phyloP scores from a whole-genome alignment of 192 early-diverging fungal genomes.

The Backusella luteola region DNA sequence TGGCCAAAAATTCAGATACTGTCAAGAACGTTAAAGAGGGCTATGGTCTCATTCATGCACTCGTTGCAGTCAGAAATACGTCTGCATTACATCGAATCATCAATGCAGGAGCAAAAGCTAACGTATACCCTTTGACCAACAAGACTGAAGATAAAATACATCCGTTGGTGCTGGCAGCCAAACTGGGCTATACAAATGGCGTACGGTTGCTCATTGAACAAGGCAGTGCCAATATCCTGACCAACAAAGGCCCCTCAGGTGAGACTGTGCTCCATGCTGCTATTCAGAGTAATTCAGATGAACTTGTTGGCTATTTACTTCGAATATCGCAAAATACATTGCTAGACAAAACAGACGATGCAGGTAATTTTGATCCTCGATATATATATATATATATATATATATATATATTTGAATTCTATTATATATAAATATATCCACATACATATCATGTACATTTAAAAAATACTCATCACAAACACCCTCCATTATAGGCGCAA shows the following conservation, averaged over 20 bases:
- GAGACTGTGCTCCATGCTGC: conserved; percentile 24
- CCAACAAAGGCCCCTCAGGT: conserved; percentile 2
- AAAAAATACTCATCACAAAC: background rate
- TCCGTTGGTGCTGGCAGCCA: conserved; percentile 27
- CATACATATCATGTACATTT: background rate
- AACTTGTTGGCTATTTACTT: conserved; percentile 20
- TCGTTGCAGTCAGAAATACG: conserved; percentile 23
- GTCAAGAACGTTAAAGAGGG: conserved; percentile 22
- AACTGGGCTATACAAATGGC: conserved; percentile 25
- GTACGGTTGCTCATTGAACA: conserved; percentile 24
- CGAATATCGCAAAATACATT: background rate
- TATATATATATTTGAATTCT: background rate
- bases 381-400: background rate
- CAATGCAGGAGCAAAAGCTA: conserved; percentile 24
- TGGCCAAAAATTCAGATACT: conserved; percentile 24
- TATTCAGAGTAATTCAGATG: conserved; percentile 1
- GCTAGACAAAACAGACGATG: conserved; percentile 12
- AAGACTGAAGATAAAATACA: conserved; percentile 1
- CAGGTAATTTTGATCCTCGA: conserved; percentile 7
- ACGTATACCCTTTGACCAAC: conserved; percentile 18
- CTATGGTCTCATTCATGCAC: conserved; percentile 27
- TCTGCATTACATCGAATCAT: conserved; percentile 20
- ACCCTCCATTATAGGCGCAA: conserved; percentile 10
- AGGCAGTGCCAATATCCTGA: conserved; percentile 13
- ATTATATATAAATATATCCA: no score